phyloP scores from a whole-genome alignment of 108 stramenopile species.

The Cyclotella kingstonii region DNA sequence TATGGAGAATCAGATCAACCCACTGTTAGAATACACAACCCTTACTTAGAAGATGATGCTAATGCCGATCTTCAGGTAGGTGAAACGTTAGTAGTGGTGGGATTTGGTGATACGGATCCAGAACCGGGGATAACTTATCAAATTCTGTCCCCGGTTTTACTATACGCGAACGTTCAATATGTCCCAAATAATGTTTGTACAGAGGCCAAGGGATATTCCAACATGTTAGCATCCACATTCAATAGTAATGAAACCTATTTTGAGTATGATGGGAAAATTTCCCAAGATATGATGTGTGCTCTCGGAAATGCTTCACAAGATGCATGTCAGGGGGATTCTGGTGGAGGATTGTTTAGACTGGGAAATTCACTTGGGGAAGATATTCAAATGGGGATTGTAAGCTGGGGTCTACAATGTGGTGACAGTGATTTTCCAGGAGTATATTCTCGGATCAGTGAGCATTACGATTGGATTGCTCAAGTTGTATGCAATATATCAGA shows the following conservation, averaged over 20 bases:
- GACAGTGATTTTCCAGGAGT: constrained; percentile 37
- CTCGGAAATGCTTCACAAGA: constrained; percentile 16
- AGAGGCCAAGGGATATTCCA: constrained; percentile 25
- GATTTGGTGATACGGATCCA: constrained; percentile 43
- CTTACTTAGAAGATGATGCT: not conserved
- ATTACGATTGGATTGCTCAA: constrained; percentile 42
- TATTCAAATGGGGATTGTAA: constrained; percentile 45
- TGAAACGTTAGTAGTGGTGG: constrained; percentile 27
- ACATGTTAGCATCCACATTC: constrained; percentile 1
- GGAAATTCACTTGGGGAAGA: constrained; percentile 23
- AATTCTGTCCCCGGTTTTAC: constrained; percentile 10
- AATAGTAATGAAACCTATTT: constrained; percentile 12
- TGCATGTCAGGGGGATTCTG: constrained; percentile 51
- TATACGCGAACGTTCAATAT: constrained; percentile 29
- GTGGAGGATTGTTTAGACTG: constrained; percentile 36
- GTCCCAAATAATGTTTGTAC: constrained; percentile 41
- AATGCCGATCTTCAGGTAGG: constrained; percentile 5
- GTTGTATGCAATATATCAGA: constrained; percentile 37
- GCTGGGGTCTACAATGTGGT: constrained; percentile 39
- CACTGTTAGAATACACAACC: constrained; percentile 36
- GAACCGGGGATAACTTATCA: constrained; percentile 3
- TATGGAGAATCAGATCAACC: constrained; percentile 40
- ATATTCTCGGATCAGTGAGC: constrained; percentile 26
- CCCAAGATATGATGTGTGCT: constrained; percentile 46
- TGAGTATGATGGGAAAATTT: constrained; percentile 31